Conservation (phyloP, 208 protist species). For the Polymyxa betae region DNA sequence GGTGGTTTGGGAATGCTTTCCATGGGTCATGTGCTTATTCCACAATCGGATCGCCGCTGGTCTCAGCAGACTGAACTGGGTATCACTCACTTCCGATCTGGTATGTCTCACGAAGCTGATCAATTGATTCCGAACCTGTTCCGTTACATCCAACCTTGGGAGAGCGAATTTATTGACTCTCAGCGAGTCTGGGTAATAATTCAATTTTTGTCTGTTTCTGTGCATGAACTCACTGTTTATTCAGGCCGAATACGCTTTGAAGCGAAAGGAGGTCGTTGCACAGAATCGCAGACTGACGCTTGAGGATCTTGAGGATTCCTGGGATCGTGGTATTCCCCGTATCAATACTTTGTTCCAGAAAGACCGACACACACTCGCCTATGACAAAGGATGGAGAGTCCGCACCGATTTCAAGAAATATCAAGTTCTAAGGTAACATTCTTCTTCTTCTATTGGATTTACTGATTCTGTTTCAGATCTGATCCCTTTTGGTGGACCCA, state of each 20-base stretch:
- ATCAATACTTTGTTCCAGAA: constrained; percentile 99
- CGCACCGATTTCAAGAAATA: constrained; percentile 98
- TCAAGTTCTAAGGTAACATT: too few species aligned
- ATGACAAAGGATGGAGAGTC: constrained; percentile 99
- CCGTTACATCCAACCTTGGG: constrained; percentile 99
- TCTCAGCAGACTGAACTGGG: constrained; percentile 95
- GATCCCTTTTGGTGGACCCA: constrained; percentile 99
- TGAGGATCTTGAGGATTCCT: constrained; percentile 99
- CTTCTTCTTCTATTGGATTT: not conserved
- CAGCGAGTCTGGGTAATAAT: constrained; percentile 99
- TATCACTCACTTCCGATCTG: constrained; percentile 98
- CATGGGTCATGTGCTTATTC: constrained; percentile 99
- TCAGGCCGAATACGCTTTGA: constrained; percentile 97
- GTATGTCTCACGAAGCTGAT: constrained; percentile 97
- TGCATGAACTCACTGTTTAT: too few species aligned
- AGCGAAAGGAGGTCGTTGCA: constrained; percentile 94
- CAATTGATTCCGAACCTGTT: constrained; percentile 99
- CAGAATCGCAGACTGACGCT: constrained; percentile 95
- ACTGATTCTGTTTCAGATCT: constrained; percentile 78
- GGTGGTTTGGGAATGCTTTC: constrained; percentile 98
- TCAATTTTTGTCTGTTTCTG: too few species aligned
- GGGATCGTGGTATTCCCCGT: constrained; percentile 98
- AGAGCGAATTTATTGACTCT: constrained; percentile 98
- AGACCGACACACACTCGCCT: constrained; percentile 97
- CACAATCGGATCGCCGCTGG: constrained; percentile 96